Evolutionary conservation across 23 red algal species (phyloP), one percentile per base, ranked within the genome.

Genomic region (Chondrus crispus): DNA sequence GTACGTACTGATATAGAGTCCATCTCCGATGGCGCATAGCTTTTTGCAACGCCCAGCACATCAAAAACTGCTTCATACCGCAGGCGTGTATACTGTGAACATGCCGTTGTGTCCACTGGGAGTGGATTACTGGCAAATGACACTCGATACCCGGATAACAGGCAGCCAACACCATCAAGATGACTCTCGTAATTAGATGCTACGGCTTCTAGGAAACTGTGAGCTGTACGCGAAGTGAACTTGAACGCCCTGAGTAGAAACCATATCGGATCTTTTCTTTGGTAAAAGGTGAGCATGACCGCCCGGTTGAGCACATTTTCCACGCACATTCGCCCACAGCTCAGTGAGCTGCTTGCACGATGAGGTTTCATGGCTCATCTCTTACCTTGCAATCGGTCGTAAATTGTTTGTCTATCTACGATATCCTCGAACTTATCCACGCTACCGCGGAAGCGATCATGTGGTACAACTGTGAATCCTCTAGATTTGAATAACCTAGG

Each of bases 221-320:
- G 60, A 66, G 18, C 60, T 32, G 47, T 84, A 10, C 32, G 80
- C 10, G 46, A 84, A 40, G 80, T 84, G 16, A 38, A 84, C 80
- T 84, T 48, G 39, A 68, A 84, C 5, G 80, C 80, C 5, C 49
- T 26, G 11, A 48, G 13, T 0, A 84, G 41, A 13, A 84, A 62
- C 2, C 80, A 62, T 1, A 48, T 26, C 0, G 74, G 30, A 13
- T 80, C 36, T 48, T 48, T 2, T 10, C 2, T 57, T 41, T 84
- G 80, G 39, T 2, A 9, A 19, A 84, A 35, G 28, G 51, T 84
- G 5, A 84, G 60, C 0, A 12, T 66, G 60, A 6, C 35, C 8
- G 35, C 60, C 60, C 7, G 26, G 60, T 66, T 66, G 7, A 19
- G 60, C 5, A 66, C 60, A 32, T 66, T 22, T n/a, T 19, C 60